Evolutionary conservation across 257 asterid genomes (phyloP), one percentile per base, ranked within the genome.

Genomic region (Nicotiana tomentosiformis): DNA sequence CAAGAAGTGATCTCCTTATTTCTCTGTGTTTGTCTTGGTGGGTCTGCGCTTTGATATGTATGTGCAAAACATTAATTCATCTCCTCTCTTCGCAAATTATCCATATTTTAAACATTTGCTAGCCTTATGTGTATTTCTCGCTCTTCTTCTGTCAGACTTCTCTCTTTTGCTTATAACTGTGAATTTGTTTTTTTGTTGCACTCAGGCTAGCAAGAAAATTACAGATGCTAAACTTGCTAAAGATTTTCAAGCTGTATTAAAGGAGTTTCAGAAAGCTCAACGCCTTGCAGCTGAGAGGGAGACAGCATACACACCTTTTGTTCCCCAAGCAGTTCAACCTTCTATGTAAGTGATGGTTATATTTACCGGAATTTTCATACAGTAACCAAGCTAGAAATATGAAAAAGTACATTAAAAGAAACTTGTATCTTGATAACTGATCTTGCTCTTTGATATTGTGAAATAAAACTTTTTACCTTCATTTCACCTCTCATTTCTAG

Each of bases 151-250:
- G 18, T 61, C 56, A 46, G 1, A 17, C 10, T 74, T 78, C 57
- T 65, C 51, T 0, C 5, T 80, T 79, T 74, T 74, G 43, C 80
- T 0, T 74, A 29, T 26, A 16, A 29, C 30, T 18, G 37, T 46
- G 35, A 77, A 30, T 69, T 64, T 1, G 35, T 78, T 37, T n/a
- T 66, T 35, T 37, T 84, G 18, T 51, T 56, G 51, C 12, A 43
- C 87, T 81, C 92, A 95, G 99, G 92, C 94, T 82, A 92, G 89
- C 95, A 95, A 94, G 94, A 95, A 94, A 89, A 86, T 95, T 39
- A 86, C 98, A 16, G 99, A 95, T 88, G 99, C 97, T 46, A 95
- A 93, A 88, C 99, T 93, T 88, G 99, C 99, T 69, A 95, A 91
- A 88, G 99, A 95, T 86, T 93, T 95, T 89, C 94, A 95, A 92